phyloP scores from a whole-genome alignment of 345 rosid genomes.

The Corchorus capsularis region DNA sequence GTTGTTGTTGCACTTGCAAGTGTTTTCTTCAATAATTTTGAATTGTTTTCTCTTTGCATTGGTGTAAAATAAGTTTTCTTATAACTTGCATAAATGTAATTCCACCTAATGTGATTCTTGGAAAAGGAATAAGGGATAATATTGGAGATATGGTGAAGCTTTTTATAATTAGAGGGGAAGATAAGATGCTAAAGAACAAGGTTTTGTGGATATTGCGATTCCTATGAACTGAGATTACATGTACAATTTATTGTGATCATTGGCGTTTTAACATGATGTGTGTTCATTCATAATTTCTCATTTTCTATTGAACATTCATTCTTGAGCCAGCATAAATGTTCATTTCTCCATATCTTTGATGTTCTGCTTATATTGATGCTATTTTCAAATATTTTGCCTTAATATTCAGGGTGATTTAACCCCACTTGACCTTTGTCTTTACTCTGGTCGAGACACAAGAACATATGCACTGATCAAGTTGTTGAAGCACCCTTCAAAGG shows the following conservation, averaged over 20 bases:
- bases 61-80: too few species aligned
- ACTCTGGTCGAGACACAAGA: conserved; percentile 57
- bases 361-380: background rate
- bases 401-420: conserved; percentile 71
- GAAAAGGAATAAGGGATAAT: too few species aligned
- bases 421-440: conserved; percentile 81
- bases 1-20: too few species aligned
- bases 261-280: too few species aligned
- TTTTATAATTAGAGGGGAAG: conserved; percentile 78
- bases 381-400: conserved; percentile 4
- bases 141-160: conserved; percentile 46
- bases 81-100: too few species aligned
- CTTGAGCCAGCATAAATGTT: background rate
- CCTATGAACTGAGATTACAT: background rate
- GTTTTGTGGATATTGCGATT: conserved; percentile 18
- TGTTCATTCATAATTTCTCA: too few species aligned
- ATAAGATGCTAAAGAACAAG: conserved; percentile 59
- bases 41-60: too few species aligned
- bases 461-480: conserved; percentile 74
- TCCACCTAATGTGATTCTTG: too few species aligned
- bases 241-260: too few species aligned
- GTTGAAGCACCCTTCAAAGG: conserved; percentile 65
- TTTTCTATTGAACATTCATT: background rate
- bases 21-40: too few species aligned
- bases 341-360: background rate